phyloP scores from a whole-genome alignment of 1,139 yeast species.

The Scheffersomyces stambukii region DNA sequence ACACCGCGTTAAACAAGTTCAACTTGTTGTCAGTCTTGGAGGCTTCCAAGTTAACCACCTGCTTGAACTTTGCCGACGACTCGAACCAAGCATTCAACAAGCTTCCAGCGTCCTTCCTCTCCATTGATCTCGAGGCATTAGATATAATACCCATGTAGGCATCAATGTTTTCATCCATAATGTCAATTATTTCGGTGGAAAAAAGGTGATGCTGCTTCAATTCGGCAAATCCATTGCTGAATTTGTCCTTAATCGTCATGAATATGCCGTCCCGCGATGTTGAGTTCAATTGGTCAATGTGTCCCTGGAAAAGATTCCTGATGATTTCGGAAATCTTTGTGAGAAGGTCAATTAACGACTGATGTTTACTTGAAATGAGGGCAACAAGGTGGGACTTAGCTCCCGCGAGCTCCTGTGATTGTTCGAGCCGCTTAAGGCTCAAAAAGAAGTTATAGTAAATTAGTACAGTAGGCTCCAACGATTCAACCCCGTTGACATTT shows the following conservation, averaged over 20 bases:
- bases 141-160: slow-evolving; percentile 16
- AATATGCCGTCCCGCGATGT: slow-evolving; percentile 6
- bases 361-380: slow-evolving; percentile 4
- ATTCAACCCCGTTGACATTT: slow-evolving; percentile 1
- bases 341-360: slow-evolving; percentile 5
- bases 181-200: slow-evolving; percentile 17
- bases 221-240: slow-evolving; percentile 1
- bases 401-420: slow-evolving; percentile 6
- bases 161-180: slow-evolving; percentile 25
- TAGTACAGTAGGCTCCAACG: slow-evolving; percentile 11
- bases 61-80: slow-evolving; percentile 10
- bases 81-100: slow-evolving; percentile 23
- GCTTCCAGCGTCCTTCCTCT: slow-evolving; percentile 11
- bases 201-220: slow-evolving; percentile 10
- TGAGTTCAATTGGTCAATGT: slow-evolving; percentile 6
- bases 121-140: too few species aligned
- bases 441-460: slow-evolving; percentile 21
- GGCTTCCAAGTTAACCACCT: background rate
- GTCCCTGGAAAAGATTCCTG: slow-evolving; percentile 3
- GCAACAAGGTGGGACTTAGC: slow-evolving; percentile 5
- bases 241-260: slow-evolving; percentile 2
- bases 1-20: slow-evolving; percentile 11
- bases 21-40: slow-evolving; percentile 4
- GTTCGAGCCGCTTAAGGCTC: slow-evolving; percentile 15
- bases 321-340: slow-evolving; percentile 4